Percentiles rank a stretch among this genome's conserved stretches.
These are phyloP conservation scores for Phoma herbarum DNA, from an alignment of 2,329 filamentous ascomycete species.

Conservation along the genomic window DNA sequence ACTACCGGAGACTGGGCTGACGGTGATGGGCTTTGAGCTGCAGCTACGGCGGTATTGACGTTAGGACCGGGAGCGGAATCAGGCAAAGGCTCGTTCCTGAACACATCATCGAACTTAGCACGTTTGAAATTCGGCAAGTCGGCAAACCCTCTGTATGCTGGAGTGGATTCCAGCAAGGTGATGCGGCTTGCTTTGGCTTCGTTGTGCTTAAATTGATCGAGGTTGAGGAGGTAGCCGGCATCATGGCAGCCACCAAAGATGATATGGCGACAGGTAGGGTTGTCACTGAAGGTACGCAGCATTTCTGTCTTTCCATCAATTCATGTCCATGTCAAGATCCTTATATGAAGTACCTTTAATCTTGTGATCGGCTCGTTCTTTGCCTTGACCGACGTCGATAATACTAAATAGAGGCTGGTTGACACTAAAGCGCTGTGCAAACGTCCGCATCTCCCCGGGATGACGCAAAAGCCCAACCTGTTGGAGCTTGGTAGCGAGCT, in stretches of 20 bases:
- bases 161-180: conserved; percentile 57
- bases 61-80: conserved; percentile 28
- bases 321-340: background rate
- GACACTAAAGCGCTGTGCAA: conserved; percentile 56
- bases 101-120: conserved; percentile 53
- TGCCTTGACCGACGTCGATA: conserved; percentile 58
- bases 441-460: conserved; percentile 52
- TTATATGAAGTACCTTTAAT: conserved; percentile 48
- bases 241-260: conserved; percentile 60
- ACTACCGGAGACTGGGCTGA: conserved; percentile 22
- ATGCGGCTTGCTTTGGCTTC: conserved; percentile 49
- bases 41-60: conserved; percentile 19
- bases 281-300: conserved; percentile 57
- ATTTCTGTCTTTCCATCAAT: conserved; percentile 49
- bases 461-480: conserved; percentile 52
- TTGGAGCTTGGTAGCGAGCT: conserved; percentile 55
- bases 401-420: conserved; percentile 58
- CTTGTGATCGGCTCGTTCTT: conserved; percentile 59
- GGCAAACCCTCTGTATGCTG: conserved; percentile 53
- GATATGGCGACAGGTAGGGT: conserved; percentile 58
- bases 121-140: conserved; percentile 52
- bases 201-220: conserved; percentile 58
- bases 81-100: conserved; percentile 54
- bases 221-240: conserved; percentile 56
- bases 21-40: conserved; percentile 11